These are phyloP conservation scores for Wickerhamiella siamensis DNA, from an alignment of 805 yeast genomes.

Conservation along the genomic window DNA sequence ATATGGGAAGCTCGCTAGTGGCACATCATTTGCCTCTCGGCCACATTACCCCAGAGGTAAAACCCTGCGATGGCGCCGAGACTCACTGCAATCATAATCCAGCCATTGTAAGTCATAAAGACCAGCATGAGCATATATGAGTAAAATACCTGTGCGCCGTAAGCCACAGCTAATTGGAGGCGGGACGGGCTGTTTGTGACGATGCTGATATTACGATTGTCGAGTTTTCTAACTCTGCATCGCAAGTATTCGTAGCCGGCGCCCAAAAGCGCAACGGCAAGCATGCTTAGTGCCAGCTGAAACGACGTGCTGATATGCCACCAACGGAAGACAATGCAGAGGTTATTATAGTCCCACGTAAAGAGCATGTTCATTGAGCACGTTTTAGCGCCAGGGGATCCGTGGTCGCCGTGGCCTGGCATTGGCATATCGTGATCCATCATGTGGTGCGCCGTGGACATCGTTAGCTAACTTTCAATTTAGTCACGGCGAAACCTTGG, in stretches of 20 bases:
- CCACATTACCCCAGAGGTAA: constrained; percentile 35
- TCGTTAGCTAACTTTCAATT: too few relatives aligned
- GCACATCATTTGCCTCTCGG: constrained; percentile 17
- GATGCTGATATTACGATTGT: constrained; percentile 6
- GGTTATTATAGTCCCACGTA: constrained; percentile 62
- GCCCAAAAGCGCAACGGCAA: constrained; percentile 35
- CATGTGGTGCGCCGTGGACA: constrained; percentile 12
- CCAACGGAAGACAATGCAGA: constrained; percentile 63
- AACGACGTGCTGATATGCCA: constrained; percentile 53
- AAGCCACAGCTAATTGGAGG: constrained; percentile 14
- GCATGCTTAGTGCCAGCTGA: constrained; percentile 39
- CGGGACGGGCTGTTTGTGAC: constrained; percentile 3
- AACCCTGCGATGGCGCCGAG: constrained; percentile 61
- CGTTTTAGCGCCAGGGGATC: constrained; percentile 10
- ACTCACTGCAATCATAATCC: constrained; percentile 65
- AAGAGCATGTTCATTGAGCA: constrained; percentile 40
- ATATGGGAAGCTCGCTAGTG: constrained; percentile 13
- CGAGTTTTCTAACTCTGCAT: constrained; percentile 14
- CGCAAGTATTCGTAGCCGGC: constrained; percentile 51
- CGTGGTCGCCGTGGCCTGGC: constrained; percentile 13
- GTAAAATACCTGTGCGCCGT: constrained; percentile 20
- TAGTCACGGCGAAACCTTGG: too few relatives aligned
- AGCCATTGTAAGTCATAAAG: constrained; percentile 75
- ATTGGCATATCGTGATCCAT: constrained; percentile 2
- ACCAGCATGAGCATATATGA: constrained; percentile 49